Evolutionary conservation across 2,329 filamentous ascomycete species (phyloP), one percentile per base, ranked within the genome.

Genomic region (Colletotrichum australisinense): DNA sequence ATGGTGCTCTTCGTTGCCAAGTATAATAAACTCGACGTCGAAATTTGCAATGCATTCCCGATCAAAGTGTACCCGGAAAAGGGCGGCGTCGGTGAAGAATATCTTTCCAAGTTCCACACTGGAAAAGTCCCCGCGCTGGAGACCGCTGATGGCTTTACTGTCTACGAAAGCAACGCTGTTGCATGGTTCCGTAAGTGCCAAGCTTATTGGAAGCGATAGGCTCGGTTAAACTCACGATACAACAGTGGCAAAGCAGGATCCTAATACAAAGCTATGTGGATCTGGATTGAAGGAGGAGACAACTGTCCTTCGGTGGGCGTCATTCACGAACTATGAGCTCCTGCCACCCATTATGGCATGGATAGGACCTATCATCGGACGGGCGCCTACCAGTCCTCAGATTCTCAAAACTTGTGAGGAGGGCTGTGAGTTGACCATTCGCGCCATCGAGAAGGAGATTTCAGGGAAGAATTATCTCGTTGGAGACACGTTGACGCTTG

Each of bases 1-100:
- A 67, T 67, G 63, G 63, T 59, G 9, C 35, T 67, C 2, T 67
- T 67, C 12, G 26, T 67, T 19, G 55, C 63, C 12, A 67, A 67
- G 26, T 67, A 67, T 35, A 58, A 67, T 35, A 58, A 35, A n/a
- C 24, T 67, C 0, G 63, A 59, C 12, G 26, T 59, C 35, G 26
- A 67, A 49, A 67, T 67, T 7, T 59, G 63, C 55, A 59, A 67
- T 7, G 63, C 63, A 5, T 67, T 67, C n/a, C 63, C 63, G 1
- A 67, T 67, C 53, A 67, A 67, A 30, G 53, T 58, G 14, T 59
- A 67, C 24, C 53, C 63, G 8, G 63, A 67, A n/a, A 67, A 67
- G 53, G 63, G 63, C 4, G 63, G 63, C 16, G 63, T 67, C 2
- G 63, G 63, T 16, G 63, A 67, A 4, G 55, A 35, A 12, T 67